Evolutionary conservation across 352 stramenopile species (phyloP).

Genomic region (Pseudoperonospora humuli): DNA sequence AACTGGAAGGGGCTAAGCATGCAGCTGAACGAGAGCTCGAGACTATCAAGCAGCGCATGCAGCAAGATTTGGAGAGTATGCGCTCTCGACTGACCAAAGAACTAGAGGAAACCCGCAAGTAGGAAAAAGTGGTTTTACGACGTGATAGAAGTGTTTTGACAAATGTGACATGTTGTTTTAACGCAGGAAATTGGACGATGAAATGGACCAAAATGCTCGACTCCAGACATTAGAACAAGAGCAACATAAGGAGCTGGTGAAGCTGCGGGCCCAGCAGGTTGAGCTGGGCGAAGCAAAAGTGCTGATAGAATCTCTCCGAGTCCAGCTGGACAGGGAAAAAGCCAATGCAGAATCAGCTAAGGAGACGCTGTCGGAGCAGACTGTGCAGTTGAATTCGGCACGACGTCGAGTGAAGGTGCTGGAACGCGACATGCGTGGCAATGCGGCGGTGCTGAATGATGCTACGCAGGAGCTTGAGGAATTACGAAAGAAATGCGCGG

Average conservation of each 20-base stretch:
- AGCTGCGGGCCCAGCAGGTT: slow-evolving; percentile 61
- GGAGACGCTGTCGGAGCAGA: slow-evolving; percentile 60
- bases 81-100: slow-evolving; percentile 52
- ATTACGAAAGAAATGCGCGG: slow-evolving; percentile 58
- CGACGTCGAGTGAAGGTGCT: slow-evolving; percentile 63
- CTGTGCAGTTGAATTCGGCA: slow-evolving; percentile 55
- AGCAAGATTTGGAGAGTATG: slow-evolving; percentile 62
- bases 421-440: slow-evolving; percentile 54
- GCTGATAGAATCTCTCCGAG: slow-evolving; percentile 38
- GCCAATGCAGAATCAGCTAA: slow-evolving; percentile 64
- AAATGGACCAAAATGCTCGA: slow-evolving; percentile 63
- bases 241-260: slow-evolving; percentile 68
- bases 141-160: background rate
- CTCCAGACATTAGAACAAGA: slow-evolving; percentile 76
- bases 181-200: slow-evolving; percentile 57
- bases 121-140: slow-evolving; percentile 4
- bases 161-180: slow-evolving; percentile 1
- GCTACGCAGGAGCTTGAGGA: slow-evolving; percentile 59
- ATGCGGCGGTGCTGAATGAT: slow-evolving; percentile 42
- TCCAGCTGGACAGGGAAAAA: slow-evolving; percentile 52
- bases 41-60: slow-evolving; percentile 73
- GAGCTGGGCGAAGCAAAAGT: slow-evolving; percentile 57
- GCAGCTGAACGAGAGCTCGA: slow-evolving; percentile 69
- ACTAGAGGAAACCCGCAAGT: slow-evolving; percentile 73
- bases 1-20: slow-evolving; percentile 71